Base-by-base conservation (phyloP, 2,329 filamentous ascomycete species). In the Aschersonia sp. region DNA sequence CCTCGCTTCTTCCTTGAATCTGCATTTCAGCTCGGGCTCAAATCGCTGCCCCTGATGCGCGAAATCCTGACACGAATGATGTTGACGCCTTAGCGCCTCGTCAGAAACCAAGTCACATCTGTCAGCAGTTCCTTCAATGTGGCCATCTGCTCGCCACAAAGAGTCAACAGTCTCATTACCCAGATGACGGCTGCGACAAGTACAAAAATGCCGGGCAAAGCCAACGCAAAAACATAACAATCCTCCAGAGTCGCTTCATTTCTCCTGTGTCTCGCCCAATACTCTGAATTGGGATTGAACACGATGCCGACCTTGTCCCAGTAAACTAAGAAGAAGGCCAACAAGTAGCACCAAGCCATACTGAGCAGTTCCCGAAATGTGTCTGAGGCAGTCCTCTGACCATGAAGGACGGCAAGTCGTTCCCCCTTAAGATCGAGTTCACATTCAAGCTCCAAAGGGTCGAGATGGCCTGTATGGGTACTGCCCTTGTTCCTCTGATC, bases 291-390 rank as follows among this genome's bases (percentile, higher is more conserved):
- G 6, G 53, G 51, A 53, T 67, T 55, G 49, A 71, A 66, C 10
- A 69, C 64, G 2, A 67, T 67, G 45, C 54, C 54, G 12, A 70
- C 59, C 10, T 62, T 50, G 41, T 47, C 49, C 64, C 59, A 67
- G 54, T 67, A 70, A 31, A 59, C 42, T n/a, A 42, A 40, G 37
- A 46, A 47, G 12, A 49, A 43, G 10, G 45, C 47, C 8, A 49
- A 29, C 30, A 50, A n/a, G 31, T 49, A 45, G 43, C 49, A 50
- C 45, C 49, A 45, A 14, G 40, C 43, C 29, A 45, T 11, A 6
- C 32, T 39, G 6, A 48, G 14, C 12, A 40, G 41, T n/a, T 48
- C 31, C n/a, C 32, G 11, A 6, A 22, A 7, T 4, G 14, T 37
- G 30, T 14, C 14, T 39, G 10, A 30, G 47, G n/a, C 32, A 31